Evolutionary conservation across 768 basidiomycete genomes (phyloP).

Genomic region (Sarcomyxa edulis): DNA sequence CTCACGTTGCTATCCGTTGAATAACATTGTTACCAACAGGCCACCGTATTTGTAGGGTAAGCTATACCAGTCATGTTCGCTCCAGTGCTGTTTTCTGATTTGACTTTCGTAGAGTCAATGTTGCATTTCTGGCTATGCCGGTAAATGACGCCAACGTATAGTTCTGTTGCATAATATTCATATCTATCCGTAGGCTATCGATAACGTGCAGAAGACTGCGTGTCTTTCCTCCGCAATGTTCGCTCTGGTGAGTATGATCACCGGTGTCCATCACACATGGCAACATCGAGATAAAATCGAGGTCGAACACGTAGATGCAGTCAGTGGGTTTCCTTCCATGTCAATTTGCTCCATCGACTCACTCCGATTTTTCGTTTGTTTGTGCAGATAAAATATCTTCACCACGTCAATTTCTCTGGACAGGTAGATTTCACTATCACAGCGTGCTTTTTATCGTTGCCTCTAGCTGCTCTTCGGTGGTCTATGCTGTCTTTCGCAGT

Average conservation of each 20-base stretch:
- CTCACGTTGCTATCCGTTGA: not conserved
- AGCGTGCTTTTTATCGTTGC: not conserved
- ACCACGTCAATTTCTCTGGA: not conserved
- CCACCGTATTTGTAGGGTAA: slow-evolving; percentile 3
- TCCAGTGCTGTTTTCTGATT: too few species aligned
- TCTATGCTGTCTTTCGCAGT: not conserved
- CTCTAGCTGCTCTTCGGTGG: not conserved
- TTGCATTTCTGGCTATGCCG: too few species aligned
- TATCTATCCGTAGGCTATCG: slow-evolving; percentile 7
- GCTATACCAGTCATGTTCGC: not conserved
- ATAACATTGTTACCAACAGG: not conserved
- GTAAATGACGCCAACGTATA: too few species aligned
- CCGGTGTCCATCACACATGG: slow-evolving; percentile 15
- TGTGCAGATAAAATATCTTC: too few species aligned
- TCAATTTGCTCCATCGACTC: too few species aligned
- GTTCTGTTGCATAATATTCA: too few species aligned
- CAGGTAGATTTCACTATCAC: not conserved
- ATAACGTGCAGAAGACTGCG: slow-evolving; percentile 8
- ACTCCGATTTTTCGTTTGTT: too few species aligned
- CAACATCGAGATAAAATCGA: slow-evolving; percentile 12
- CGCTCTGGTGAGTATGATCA: slow-evolving; percentile 11
- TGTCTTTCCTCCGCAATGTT: slow-evolving; percentile 11
- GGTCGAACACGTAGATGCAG: slow-evolving; percentile 12
- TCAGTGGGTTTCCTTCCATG: too few species aligned
- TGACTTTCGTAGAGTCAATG: too few species aligned